A percentile compares a stretch with the other conserved stretches of the same genome.
Evolutionary conservation across 176 grass and related monocot species (phyloP).

Genomic region (Eleusine coracana): DNA sequence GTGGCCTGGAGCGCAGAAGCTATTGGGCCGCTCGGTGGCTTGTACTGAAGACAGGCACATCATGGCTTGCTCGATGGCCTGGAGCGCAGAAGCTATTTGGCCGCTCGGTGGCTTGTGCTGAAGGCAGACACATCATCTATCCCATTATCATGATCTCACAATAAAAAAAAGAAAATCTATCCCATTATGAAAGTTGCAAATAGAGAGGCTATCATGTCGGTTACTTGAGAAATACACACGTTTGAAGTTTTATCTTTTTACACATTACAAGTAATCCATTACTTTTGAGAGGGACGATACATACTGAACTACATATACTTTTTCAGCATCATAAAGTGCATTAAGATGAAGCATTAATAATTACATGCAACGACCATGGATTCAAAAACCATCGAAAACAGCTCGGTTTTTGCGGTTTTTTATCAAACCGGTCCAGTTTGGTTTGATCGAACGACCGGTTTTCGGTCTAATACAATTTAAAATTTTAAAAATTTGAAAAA

Average conservation of each 20-base stretch:
- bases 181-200: background rate
- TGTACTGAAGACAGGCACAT: too few species aligned
- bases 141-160: too few species aligned
- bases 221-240: background rate
- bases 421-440: too few species aligned
- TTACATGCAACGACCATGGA: background rate
- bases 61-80: too few species aligned
- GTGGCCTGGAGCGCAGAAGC: background rate
- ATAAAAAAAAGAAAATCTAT: too few species aligned
- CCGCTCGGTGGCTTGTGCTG: background rate
- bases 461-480: too few species aligned
- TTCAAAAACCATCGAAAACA: too few species aligned
- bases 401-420: too few species aligned
- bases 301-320: slow-evolving; percentile 1
- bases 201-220: background rate
- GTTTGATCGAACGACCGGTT: too few species aligned
- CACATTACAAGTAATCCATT: slow-evolving; percentile 27
- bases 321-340: background rate
- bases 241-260: slow-evolving; percentile 3
- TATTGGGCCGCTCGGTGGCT: too few species aligned
- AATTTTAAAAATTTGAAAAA: too few species aligned
- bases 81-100: background rate
- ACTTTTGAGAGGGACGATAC: background rate
- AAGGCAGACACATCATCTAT: background rate
- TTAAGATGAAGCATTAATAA: background rate